Evolutionary conservation across 2,329 filamentous ascomycete genomes (phyloP).

Genomic region (Fusarium heterosporum): DNA sequence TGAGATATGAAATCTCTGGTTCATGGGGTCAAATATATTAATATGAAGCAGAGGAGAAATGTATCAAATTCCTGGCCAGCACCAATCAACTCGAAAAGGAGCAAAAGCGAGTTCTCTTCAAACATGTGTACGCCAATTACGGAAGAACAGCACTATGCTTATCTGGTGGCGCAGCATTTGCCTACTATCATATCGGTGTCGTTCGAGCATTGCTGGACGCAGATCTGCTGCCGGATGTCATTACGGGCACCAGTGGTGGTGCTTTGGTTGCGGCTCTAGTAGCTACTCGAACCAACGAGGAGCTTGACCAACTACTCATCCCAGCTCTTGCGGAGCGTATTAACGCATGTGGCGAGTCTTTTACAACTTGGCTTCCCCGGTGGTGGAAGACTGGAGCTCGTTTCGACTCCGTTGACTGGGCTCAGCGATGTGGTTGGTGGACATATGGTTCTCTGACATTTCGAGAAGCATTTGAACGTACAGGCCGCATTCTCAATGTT

Average conservation of each 20-base stretch:
- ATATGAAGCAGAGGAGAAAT: constrained; percentile 67
- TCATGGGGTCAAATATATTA: constrained; percentile 9
- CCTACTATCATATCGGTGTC: constrained; percentile 97
- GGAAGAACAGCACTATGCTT: constrained; percentile 93
- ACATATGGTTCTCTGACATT: constrained; percentile 93
- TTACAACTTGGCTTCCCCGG: constrained; percentile 79
- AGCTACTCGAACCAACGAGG: constrained; percentile 90
- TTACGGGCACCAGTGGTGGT: constrained; percentile 95
- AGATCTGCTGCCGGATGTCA: constrained; percentile 87
- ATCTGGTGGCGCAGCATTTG: constrained; percentile 92
- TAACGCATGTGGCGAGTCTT: constrained; percentile 83
- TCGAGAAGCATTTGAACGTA: constrained; percentile 91
- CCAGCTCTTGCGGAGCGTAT: constrained; percentile 89
- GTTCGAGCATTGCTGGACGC: constrained; percentile 90
- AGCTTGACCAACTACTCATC: constrained; percentile 85
- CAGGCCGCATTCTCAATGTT: constrained; percentile 94
- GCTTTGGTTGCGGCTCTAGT: constrained; percentile 89
- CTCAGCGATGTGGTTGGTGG: constrained; percentile 87
- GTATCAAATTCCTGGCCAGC: constrained; percentile 74
- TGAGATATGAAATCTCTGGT: constrained; percentile 49
- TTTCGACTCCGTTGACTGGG: constrained; percentile 96
- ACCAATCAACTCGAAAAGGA: constrained; percentile 76
- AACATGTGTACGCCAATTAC: constrained; percentile 89
- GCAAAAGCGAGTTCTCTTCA: constrained; percentile 85
- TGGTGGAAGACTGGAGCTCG: constrained; percentile 95